A percentile compares a stretch with the other conserved stretches of the same genome.
Conservation (phyloP, 2,329 filamentous ascomycete species). For the Phoma sp. region DNA sequence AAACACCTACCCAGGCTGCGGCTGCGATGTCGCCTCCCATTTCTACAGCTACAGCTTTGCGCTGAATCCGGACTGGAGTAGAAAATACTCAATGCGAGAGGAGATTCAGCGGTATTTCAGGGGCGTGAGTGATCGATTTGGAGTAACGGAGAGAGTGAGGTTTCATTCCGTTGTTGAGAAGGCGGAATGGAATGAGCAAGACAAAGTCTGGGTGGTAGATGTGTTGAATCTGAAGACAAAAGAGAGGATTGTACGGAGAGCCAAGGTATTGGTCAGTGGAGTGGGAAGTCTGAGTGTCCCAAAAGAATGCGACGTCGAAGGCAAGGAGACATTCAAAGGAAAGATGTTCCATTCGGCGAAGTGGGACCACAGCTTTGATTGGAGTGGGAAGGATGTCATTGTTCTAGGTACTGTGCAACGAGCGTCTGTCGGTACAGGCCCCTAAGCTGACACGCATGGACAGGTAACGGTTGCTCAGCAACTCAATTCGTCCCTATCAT, state of each 20-base stretch:
- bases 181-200: conserved; percentile 53
- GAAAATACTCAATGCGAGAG: conserved; percentile 60
- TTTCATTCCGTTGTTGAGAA: conserved; percentile 53
- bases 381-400: conserved; percentile 48
- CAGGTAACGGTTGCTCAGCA: conserved; percentile 56
- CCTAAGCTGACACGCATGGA: neutral
- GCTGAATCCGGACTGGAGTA: conserved; percentile 64
- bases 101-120: conserved; percentile 65
- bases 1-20: conserved; percentile 44
- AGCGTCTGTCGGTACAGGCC: neutral
- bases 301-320: conserved; percentile 50
- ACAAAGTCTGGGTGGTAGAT: conserved; percentile 48
- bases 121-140: conserved; percentile 37
- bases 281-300: conserved; percentile 40
- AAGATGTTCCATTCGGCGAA: conserved; percentile 40
- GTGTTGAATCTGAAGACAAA: conserved; percentile 32
- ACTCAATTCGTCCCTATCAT: conserved; percentile 57
- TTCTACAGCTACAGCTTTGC: conserved; percentile 69
- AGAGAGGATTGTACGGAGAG: conserved; percentile 23
- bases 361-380: conserved; percentile 58
- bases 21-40: conserved; percentile 52
- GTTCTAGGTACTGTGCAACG: conserved; percentile 29
- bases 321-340: conserved; percentile 53
- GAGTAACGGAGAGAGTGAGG: conserved; percentile 51
- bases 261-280: conserved; percentile 36